A percentile compares a stretch with the other conserved stretches of the same genome.
Evolutionary conservation across 129 eudicot genomes (phyloP).

Genomic region (Flaveria sonorensis): DNA sequence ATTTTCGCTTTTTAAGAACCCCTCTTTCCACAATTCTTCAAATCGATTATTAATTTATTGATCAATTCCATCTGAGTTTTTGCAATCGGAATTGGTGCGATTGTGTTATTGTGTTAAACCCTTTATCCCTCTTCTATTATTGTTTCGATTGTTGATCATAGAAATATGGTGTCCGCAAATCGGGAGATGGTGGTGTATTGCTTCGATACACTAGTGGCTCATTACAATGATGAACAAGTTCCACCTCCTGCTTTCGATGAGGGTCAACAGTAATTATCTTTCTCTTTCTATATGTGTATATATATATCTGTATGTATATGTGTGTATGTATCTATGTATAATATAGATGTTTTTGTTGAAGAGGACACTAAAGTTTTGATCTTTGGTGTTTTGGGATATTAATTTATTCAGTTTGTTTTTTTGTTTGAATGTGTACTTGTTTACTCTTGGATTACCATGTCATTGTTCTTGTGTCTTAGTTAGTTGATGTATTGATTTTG

Average conservation of each 20-base stretch:
- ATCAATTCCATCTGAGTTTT: neutral
- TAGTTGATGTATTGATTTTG: neutral
- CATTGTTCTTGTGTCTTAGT: neutral
- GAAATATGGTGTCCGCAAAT: slow-evolving; percentile 81
- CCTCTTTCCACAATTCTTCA: slow-evolving; percentile 2
- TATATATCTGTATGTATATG: neutral
- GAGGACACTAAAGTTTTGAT: too few species aligned
- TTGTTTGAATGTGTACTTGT: neutral
- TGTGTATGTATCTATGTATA: neutral
- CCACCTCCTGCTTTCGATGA: slow-evolving; percentile 91
- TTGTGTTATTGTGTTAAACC: slow-evolving; percentile 16
- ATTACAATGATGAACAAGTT: slow-evolving; percentile 64
- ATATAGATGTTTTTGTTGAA: too few species aligned
- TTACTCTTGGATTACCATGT: neutral
- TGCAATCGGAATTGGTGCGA: slow-evolving; percentile 13
- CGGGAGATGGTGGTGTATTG: slow-evolving; percentile 91
- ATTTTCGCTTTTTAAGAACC: slow-evolving; percentile 1
- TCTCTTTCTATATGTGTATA: neutral
- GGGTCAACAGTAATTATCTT: slow-evolving; percentile 64
- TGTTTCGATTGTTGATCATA: neutral
- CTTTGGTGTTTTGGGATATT: too few species aligned
- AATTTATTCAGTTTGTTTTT: neutral
- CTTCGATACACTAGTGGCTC: slow-evolving; percentile 83
- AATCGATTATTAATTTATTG: neutral
- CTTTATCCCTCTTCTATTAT: neutral